phyloP scores from a whole-genome alignment of 2,329 filamentous ascomycete genomes.

The Nemania sp. region DNA sequence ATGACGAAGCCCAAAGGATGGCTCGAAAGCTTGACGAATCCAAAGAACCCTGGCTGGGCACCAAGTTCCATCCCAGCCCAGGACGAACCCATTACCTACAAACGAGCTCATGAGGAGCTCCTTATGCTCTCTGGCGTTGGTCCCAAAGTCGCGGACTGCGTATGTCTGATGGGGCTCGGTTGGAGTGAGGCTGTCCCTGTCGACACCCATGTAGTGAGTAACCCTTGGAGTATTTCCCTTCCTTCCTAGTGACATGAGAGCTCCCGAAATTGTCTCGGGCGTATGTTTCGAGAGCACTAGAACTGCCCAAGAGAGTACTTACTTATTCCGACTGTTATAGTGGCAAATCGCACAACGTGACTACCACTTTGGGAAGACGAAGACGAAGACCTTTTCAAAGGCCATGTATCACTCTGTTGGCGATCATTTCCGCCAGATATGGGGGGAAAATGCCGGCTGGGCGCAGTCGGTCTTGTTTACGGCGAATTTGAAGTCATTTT shows the following conservation, averaged over 20 bases:
- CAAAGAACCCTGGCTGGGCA: slow-evolving; percentile 66
- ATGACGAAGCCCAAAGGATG: slow-evolving; percentile 70
- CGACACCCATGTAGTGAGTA: slow-evolving; percentile 98
- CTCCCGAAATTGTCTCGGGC: no score
- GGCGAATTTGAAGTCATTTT: slow-evolving; percentile 85
- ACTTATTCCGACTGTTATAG: no score
- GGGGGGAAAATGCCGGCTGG: slow-evolving; percentile 96
- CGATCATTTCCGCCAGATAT: slow-evolving; percentile 84
- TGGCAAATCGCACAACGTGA: slow-evolving; percentile 98
- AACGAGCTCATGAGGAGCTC: slow-evolving; percentile 77
- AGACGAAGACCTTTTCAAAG: slow-evolving; percentile 85
- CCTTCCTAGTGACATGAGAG: no score
- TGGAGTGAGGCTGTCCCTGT: slow-evolving; percentile 96
- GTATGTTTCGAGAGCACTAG: no score
- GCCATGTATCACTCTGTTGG: slow-evolving; percentile 87
- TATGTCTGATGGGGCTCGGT: slow-evolving; percentile 92
- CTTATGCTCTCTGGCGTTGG: slow-evolving; percentile 85
- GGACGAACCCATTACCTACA: slow-evolving; percentile 67
- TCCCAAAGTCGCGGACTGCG: slow-evolving; percentile 95
- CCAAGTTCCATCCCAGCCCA: slow-evolving; percentile 52
- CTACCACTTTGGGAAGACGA: slow-evolving; percentile 86
- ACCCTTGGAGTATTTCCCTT: no score
- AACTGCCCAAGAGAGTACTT: no score
- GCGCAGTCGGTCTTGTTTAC: slow-evolving; percentile 97
- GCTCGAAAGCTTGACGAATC: slow-evolving; percentile 79